phyloP scores from a whole-genome alignment of 352 stramenopile species.

The Phytopythium mirpurense region DNA sequence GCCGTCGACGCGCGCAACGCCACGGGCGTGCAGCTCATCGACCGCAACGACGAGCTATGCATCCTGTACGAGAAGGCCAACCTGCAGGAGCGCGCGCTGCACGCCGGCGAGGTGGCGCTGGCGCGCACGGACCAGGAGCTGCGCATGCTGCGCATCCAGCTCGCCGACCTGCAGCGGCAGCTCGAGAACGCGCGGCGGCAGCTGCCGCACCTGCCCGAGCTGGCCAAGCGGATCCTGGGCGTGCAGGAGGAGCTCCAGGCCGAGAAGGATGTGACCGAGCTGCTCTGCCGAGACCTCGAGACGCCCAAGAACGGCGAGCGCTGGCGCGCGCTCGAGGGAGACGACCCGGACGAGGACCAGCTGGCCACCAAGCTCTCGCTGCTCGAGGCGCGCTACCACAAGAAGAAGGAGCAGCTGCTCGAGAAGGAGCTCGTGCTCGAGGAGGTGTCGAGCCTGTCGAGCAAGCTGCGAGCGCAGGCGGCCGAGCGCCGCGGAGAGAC shows the following conservation, averaged over 20 bases:
- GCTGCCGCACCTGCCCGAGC: constrained; percentile 72
- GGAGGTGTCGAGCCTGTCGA: constrained; percentile 85
- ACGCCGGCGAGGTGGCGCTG: constrained; percentile 74
- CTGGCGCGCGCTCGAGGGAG: constrained; percentile 84
- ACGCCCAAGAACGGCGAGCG: constrained; percentile 84
- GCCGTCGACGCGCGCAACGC: constrained; percentile 85
- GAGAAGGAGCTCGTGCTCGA: constrained; percentile 94
- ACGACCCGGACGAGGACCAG: constrained; percentile 89
- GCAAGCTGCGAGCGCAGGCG: constrained; percentile 83
- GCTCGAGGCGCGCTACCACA: constrained; percentile 83
- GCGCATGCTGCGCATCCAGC: constrained; percentile 68
- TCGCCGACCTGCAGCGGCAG: constrained; percentile 82
- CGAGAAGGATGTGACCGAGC: constrained; percentile 84
- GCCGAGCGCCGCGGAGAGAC: constrained; percentile 68
- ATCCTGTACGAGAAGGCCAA: constrained; percentile 94
- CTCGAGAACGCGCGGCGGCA: constrained; percentile 70
- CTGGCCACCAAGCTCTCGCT: constrained; percentile 79
- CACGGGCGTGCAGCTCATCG: constrained; percentile 91
- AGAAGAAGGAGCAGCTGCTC: constrained; percentile 91
- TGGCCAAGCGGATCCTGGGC: constrained; percentile 74
- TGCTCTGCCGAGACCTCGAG: constrained; percentile 89
- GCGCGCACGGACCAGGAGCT: constrained; percentile 77
- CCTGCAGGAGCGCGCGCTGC: constrained; percentile 82
- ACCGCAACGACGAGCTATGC: constrained; percentile 94
- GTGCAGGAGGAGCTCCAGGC: constrained; percentile 81